These are phyloP conservation scores for Aureobasidium mangrovei DNA, from an alignment of 2,329 filamentous ascomycete species.

Conservation along the genomic window DNA sequence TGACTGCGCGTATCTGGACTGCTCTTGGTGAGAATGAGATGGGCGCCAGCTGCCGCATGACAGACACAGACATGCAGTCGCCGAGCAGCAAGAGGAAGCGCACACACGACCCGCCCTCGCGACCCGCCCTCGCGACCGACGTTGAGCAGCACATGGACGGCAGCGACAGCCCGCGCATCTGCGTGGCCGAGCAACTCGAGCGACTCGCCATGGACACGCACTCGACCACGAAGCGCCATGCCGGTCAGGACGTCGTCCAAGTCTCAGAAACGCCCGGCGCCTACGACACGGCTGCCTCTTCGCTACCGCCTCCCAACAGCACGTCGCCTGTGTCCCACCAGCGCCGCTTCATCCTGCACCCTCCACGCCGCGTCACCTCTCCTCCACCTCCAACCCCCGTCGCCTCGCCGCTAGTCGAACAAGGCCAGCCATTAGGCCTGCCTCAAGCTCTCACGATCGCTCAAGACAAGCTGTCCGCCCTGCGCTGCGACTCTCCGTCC, in stretches of 20 bases:
- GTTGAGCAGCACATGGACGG: neutral
- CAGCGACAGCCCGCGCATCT: constrained; percentile 8
- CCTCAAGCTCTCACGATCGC: neutral
- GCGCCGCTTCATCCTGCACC: constrained; percentile 1
- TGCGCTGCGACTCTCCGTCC: constrained; percentile 2
- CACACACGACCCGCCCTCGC: neutral
- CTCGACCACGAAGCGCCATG: constrained; percentile 1
- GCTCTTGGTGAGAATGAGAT: too few species aligned
- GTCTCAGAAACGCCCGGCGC: constrained; percentile 4
- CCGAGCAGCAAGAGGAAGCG: neutral
- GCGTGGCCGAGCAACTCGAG: neutral
- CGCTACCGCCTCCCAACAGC: neutral
- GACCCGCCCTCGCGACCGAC: neutral
- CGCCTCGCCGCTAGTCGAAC: neutral
- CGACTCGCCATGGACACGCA: neutral
- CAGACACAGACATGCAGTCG: neutral
- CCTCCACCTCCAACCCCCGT: constrained; percentile 6
- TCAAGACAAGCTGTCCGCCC: constrained; percentile 5
- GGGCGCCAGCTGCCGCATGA: neutral
- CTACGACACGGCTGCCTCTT: neutral
- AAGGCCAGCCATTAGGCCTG: neutral
- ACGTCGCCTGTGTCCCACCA: neutral
- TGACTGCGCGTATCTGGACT: too few species aligned
- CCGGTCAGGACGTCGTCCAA: neutral
- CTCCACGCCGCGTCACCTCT: constrained; percentile 7